Conservation (phyloP, 2,329 filamentous ascomycete genomes). For the Didymella exigua region DNA sequence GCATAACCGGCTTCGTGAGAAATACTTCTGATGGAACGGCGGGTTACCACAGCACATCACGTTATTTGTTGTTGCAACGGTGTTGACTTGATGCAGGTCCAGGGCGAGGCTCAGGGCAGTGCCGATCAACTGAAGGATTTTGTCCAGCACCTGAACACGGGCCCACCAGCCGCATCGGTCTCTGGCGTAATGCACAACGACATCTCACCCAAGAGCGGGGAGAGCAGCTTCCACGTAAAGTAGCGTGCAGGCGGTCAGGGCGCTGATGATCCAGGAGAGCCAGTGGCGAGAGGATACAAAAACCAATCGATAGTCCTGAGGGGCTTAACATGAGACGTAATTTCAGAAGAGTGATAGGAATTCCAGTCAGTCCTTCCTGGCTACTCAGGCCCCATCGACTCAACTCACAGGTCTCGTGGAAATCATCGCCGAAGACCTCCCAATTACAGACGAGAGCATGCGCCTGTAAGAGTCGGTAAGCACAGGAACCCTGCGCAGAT, state of each 20-base stretch:
- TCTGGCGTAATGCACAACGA: constrained; percentile 73
- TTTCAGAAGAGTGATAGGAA: background rate
- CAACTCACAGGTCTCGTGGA: too few relatives aligned
- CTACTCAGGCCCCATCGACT: background rate
- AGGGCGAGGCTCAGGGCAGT: constrained; percentile 84
- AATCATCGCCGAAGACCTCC: too few relatives aligned
- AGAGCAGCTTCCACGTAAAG: constrained; percentile 63
- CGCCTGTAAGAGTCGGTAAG: background rate
- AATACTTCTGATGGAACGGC: constrained; percentile 56
- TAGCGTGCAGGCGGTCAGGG: constrained; percentile 8
- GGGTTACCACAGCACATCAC: constrained; percentile 2
- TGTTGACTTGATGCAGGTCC: constrained; percentile 64
- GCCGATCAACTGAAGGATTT: constrained; percentile 70
- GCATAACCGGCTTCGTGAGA: constrained; percentile 54
- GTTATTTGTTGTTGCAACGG: background rate
- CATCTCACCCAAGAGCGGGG: constrained; percentile 68
- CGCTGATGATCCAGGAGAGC: background rate
- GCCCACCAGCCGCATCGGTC: constrained; percentile 74
- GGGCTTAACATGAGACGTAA: background rate
- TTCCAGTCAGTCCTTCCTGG: background rate
- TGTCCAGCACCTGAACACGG: constrained; percentile 74
- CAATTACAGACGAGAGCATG: background rate
- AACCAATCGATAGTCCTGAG: background rate
- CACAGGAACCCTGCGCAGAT: background rate
- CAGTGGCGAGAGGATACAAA: background rate